These are phyloP conservation scores for Plasmodium gallinaceum DNA, from an alignment of 169 alveolate species.

Conservation along the genomic window DNA sequence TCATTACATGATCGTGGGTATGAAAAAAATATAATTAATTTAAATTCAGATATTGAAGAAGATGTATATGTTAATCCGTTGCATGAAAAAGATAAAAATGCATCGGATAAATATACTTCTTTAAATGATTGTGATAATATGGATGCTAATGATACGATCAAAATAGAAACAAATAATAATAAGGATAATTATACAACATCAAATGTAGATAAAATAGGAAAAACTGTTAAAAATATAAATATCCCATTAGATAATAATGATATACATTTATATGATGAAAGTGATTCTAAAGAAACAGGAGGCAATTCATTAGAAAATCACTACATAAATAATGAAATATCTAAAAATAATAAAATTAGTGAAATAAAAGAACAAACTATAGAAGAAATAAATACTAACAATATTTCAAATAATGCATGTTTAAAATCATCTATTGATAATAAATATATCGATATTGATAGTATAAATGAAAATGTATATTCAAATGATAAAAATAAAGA, in stretches of 20 bases:
- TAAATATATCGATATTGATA: not conserved
- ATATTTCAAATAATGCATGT: not conserved
- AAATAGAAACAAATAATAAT: not conserved
- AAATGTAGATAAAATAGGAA: not conserved
- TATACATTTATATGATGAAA: not conserved
- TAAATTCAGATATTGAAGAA: conserved; percentile 28
- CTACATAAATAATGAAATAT: not conserved
- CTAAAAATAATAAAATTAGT: not conserved
- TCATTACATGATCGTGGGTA: not conserved
- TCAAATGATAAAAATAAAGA: not conserved
- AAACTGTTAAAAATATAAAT: not conserved
- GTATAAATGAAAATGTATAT: not conserved
- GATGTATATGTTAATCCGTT: conserved; percentile 9
- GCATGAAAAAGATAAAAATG: not conserved
- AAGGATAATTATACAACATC: not conserved
- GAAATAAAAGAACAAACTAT: not conserved
- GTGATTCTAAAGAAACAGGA: not conserved
- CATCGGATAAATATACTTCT: not conserved
- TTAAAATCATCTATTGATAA: not conserved
- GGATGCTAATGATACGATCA: not conserved
- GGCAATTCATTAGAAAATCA: not conserved
- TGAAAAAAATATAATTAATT: not conserved
- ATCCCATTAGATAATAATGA: not conserved
- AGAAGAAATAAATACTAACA: not conserved
- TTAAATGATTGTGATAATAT: not conserved